Conservation (phyloP, 1,139 yeast genomes). For the Suhomyces anneliseae region DNA sequence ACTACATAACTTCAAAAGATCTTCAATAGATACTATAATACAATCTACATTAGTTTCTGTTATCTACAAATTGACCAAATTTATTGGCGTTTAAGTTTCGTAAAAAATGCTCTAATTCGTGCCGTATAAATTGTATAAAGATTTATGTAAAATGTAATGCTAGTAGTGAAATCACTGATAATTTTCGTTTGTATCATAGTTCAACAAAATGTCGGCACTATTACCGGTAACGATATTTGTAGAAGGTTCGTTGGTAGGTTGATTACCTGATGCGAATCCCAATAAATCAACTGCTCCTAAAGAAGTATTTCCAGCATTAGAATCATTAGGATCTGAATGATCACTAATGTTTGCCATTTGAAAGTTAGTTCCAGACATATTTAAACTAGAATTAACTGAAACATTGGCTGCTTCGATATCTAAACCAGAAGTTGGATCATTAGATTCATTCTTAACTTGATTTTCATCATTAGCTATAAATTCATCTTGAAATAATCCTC, state of each 20-base stretch:
- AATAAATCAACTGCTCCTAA: slow-evolving; percentile 27
- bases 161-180: slow-evolving; percentile 1
- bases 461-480: slow-evolving; percentile 12
- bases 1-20: too few relatives aligned
- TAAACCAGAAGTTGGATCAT: background rate
- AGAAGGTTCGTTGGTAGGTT: slow-evolving; percentile 1
- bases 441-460: background rate
- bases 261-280: slow-evolving; percentile 19
- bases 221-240: slow-evolving; percentile 2
- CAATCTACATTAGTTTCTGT: too few relatives aligned
- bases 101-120: background rate
- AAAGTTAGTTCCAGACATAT: slow-evolving; percentile 6
- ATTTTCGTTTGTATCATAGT: slow-evolving; percentile 10
- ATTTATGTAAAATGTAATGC: background rate
- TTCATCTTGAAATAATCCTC: slow-evolving; percentile 56
- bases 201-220: slow-evolving; percentile 9
- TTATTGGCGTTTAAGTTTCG: background rate
- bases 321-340: slow-evolving; percentile 5
- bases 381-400: slow-evolving; percentile 6
- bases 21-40: too few relatives aligned
- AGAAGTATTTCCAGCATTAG: slow-evolving; percentile 8
- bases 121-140: background rate
- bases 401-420: slow-evolving; percentile 8
- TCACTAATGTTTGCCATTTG: slow-evolving; percentile 3
- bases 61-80: background rate